Evolutionary conservation across 257 asterid species (phyloP), one percentile per base, ranked within the genome.

Genomic region (Oldenlandia corymbosa): DNA sequence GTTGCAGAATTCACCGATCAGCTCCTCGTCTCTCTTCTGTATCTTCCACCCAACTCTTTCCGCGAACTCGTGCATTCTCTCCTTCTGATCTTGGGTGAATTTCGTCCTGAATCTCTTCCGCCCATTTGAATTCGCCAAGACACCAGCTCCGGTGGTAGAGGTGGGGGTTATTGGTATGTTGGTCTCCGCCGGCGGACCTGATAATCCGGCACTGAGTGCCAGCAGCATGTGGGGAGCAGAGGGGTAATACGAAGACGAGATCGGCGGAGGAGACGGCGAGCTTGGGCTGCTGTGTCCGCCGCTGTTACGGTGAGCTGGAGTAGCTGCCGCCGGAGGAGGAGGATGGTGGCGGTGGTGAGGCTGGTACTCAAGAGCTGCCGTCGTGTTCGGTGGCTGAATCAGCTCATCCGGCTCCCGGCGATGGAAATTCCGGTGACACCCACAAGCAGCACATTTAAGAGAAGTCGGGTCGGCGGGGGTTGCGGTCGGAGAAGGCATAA

Each of bases 281-380:
- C 83, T 79, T 3, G 97, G 97, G 61, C 90, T 81, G 72, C 83
- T 75, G 65, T 73, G 72, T 14, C 69, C 67, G 10, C 77, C 84
- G 68, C 75, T 68, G 72, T 54, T 53, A 3, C 64, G 73, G 7
- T 63, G 70, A 4, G 51, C 70, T 1, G 51, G 68, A 1, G 66
- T 68, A 0, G 63, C 68, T 6, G 62, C 68, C 5, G 62, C 71
- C 2, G 79, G 82, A 1, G 78, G 83, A 0, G 84, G 95, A 0
- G 96, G 98, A 68, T 80, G 99, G 85, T 87, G 95, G 74, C 97
- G 97, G 86, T 87, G 90, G 84, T 74, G 97, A 10, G 97, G 95
- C 57, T 83, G 91, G 85, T 81, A 90, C 66, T 88, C 94, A 12
- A 90, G 80, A 11, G 88, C 86, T 5, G 94, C 80, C 1, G 74